A percentile compares a stretch with the other conserved stretches of the same genome.
Conservation (phyloP, 495 filamentous ascomycete genomes). For the Parathielavia hyrcaniae region DNA sequence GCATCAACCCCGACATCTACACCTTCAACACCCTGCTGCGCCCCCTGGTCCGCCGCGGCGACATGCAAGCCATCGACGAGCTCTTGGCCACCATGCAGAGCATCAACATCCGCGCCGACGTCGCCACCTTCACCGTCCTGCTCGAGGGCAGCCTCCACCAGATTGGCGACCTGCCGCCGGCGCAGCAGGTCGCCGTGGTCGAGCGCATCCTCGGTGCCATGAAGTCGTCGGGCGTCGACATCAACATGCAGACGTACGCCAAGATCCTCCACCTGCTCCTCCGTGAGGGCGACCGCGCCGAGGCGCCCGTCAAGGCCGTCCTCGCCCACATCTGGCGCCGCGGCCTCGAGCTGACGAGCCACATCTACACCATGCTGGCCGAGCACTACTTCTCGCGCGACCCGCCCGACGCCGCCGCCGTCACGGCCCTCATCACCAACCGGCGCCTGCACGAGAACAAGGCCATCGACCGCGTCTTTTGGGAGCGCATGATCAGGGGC, state of each 20-base stretch:
- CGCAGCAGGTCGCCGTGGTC: constrained; percentile 32
- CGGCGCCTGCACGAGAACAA: constrained; percentile 34
- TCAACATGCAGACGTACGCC: constrained; percentile 54
- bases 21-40: constrained; percentile 67
- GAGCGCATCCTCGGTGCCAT: constrained; percentile 47
- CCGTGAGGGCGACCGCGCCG: constrained; percentile 34
- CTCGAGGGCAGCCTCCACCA: constrained; percentile 35
- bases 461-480: constrained; percentile 55
- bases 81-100: constrained; percentile 41
- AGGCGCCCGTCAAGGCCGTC: constrained; percentile 50
- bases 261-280: constrained; percentile 60
- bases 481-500: constrained; percentile 60
- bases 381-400: constrained; percentile 55
- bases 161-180: constrained; percentile 17
- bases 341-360: constrained; percentile 47
- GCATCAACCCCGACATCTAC: constrained; percentile 52
- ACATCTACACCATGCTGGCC: constrained; percentile 67
- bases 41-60: constrained; percentile 44
- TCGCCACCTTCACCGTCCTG: constrained; percentile 41
- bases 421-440: constrained; percentile 49
- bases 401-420: constrained; percentile 53
- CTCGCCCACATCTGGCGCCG: constrained; percentile 52
- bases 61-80: constrained; percentile 31
- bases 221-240: constrained; percentile 45
- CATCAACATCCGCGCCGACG: constrained; percentile 32